phyloP scores from a whole-genome alignment of 2,329 filamentous ascomycete species.

The Cryphonectria naterciae region DNA sequence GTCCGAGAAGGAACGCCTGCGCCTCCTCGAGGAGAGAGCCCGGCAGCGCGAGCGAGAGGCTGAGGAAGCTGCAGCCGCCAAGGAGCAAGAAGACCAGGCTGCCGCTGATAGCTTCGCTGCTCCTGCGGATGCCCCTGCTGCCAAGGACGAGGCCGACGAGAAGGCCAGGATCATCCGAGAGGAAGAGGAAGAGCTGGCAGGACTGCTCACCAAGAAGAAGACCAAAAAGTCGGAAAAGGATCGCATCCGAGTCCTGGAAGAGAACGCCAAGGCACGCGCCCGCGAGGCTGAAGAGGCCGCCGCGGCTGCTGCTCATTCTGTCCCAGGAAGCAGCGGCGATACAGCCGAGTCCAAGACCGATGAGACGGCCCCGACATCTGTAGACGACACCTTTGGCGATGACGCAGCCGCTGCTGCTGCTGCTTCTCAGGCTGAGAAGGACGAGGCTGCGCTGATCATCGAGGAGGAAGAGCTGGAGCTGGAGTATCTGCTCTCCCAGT shows the following conservation, averaged over 20 bases:
- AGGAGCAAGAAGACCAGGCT: constrained; percentile 10
- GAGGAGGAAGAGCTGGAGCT: constrained; percentile 26
- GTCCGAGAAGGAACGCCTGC: constrained; percentile 21
- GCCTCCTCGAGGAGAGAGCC: constrained; percentile 21
- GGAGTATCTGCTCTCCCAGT: constrained; percentile 21
- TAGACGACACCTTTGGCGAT: constrained; percentile 13
- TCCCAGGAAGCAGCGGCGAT: neutral
- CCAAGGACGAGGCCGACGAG: constrained; percentile 24
- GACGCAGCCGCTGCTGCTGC: neutral
- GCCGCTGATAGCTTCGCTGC: neutral
- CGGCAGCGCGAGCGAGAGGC: constrained; percentile 20
- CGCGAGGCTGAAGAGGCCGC: constrained; percentile 24
- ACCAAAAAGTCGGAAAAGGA: constrained; percentile 23
- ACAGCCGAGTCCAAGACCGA: constrained; percentile 17
- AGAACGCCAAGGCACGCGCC: constrained; percentile 19
- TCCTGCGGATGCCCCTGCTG: neutral
- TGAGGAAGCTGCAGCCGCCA: constrained; percentile 8
- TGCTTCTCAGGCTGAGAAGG: constrained; percentile 16
- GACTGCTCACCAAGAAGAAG: constrained; percentile 19
- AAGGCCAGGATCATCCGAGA: constrained; percentile 19
- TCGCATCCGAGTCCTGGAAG: constrained; percentile 16
- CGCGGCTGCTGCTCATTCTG: constrained; percentile 8
- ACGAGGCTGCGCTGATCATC: constrained; percentile 18
- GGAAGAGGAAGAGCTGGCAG: constrained; percentile 27
- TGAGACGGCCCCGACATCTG: constrained; percentile 20